Percentiles rank a stretch among this genome's conserved stretches.
phyloP scores from a whole-genome alignment of 73 alveolate genomes.

The Loxodes magnus region DNA sequence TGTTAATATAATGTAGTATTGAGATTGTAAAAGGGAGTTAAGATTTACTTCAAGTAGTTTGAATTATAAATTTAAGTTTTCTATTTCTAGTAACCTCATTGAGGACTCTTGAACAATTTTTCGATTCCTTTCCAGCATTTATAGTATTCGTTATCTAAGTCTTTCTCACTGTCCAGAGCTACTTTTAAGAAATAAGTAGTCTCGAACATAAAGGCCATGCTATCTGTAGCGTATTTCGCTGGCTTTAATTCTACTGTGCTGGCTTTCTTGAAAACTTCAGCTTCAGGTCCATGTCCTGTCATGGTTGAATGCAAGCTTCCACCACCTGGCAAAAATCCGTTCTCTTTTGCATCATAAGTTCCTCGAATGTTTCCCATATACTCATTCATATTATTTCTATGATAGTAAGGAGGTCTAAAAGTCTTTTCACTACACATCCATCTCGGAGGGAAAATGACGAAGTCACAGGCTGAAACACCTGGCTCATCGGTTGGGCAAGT shows the following conservation, averaged over 20 bases:
- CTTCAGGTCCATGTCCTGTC: conserved; percentile 86
- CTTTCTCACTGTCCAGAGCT: conserved; percentile 30
- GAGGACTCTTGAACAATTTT: background rate
- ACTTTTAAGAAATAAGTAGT: conserved; percentile 50
- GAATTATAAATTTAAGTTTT: too few relatives aligned
- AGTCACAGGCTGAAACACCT: conserved; percentile 80
- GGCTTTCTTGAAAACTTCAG: conserved; percentile 55
- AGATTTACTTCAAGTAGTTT: too few relatives aligned
- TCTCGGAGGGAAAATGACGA: conserved; percentile 84
- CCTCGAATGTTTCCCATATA: conserved; percentile 84
- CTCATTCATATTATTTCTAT: conserved; percentile 79
- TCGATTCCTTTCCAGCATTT: conserved; percentile 70
- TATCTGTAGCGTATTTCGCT: conserved; percentile 31
- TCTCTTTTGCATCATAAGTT: conserved; percentile 76
- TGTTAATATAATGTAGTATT: too few relatives aligned
- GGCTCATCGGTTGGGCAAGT: conserved; percentile 76
- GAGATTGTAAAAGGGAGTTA: too few relatives aligned
- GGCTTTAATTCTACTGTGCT: conserved; percentile 53
- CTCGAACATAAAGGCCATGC: conserved; percentile 77
- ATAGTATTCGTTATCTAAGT: conserved; percentile 51
- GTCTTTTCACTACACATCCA: conserved; percentile 80
- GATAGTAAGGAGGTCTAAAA: conserved; percentile 85
- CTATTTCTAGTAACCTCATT: too few relatives aligned
- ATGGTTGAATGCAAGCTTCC: conserved; percentile 65
- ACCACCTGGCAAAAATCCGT: conserved; percentile 76